A percentile compares a stretch with the other conserved stretches of the same genome.
Conservation (phyloP, 2,329 filamentous ascomycete species). For the Neocatenulostroma microsporum region DNA sequence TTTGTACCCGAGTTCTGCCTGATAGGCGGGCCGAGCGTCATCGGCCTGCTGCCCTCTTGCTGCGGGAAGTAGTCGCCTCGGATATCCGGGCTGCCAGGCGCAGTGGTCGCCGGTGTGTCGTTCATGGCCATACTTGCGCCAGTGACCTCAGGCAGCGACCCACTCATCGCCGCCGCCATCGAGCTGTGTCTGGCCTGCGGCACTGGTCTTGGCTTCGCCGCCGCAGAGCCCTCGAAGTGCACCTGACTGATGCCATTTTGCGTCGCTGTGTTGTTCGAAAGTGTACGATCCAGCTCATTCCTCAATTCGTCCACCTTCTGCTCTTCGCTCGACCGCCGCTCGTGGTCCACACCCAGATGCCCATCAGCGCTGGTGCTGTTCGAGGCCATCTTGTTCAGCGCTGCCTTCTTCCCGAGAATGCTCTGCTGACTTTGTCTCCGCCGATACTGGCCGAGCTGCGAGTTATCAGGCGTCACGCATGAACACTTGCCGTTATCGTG, state of each 20-base stretch:
- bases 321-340: conserved; percentile 11
- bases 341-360: neutral
- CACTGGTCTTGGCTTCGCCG: conserved; percentile 3
- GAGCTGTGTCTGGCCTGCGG: conserved; percentile 12
- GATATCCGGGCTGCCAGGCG: conserved; percentile 44
- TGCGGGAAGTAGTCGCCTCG: conserved; percentile 14
- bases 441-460: conserved; percentile 23
- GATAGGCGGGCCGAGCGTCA: conserved; percentile 51
- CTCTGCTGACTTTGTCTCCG: conserved; percentile 28
- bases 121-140: conserved; percentile 40
- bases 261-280: conserved; percentile 14
- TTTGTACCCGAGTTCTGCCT: conserved; percentile 67
- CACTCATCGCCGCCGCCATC: conserved; percentile 22
- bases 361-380: conserved; percentile 14
- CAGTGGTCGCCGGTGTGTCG: conserved; percentile 57
- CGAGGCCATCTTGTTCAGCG: conserved; percentile 20
- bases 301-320: conserved; percentile 24
- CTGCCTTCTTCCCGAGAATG: conserved; percentile 18
- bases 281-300: conserved; percentile 24
- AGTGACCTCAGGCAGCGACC: conserved; percentile 17
- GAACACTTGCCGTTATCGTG: conserved; percentile 24
- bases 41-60: conserved; percentile 1
- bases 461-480: conserved; percentile 23
- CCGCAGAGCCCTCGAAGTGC: conserved; percentile 1
- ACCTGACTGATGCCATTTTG: conserved; percentile 1